Evolutionary conservation across 768 basidiomycete species (phyloP).

Genomic region (Rhodotorula sphaerocarpa): DNA sequence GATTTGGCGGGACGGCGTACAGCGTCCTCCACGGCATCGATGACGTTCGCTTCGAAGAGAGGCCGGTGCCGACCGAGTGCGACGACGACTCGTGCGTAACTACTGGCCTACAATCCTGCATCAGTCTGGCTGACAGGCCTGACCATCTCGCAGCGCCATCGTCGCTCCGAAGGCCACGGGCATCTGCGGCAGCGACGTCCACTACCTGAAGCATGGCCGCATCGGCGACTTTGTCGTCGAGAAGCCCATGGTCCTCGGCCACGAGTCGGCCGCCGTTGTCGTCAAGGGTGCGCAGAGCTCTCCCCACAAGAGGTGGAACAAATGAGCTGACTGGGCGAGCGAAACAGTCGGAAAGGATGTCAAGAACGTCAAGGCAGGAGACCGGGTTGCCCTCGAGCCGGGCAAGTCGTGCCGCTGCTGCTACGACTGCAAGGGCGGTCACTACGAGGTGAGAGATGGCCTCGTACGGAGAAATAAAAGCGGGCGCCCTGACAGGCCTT

Average conservation of each 20-base stretch:
- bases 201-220: constrained; percentile 67
- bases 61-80: constrained; percentile 64
- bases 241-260: constrained; percentile 71
- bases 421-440: constrained; percentile 44
- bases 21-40: constrained; percentile 59
- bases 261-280: constrained; percentile 54
- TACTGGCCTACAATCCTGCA: background rate
- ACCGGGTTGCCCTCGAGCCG: constrained; percentile 75
- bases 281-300: constrained; percentile 44
- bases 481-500: constrained; percentile 50
- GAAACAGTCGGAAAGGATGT: constrained; percentile 60
- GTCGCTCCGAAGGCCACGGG: constrained; percentile 60
- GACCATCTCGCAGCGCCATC: constrained; percentile 59
- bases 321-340: background rate
- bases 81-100: constrained; percentile 38
- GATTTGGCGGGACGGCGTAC: too few species aligned
- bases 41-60: constrained; percentile 61
- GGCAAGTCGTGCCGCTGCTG: constrained; percentile 68
- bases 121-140: background rate
- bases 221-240: constrained; percentile 68
- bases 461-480: background rate
- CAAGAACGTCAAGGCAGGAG: constrained; percentile 67
- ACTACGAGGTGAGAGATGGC: constrained; percentile 16
- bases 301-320: background rate
- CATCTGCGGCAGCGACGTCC: constrained; percentile 51